Evolutionary conservation across 805 yeast genomes (phyloP).

Genomic region (Cyberlindnera meyerae): DNA sequence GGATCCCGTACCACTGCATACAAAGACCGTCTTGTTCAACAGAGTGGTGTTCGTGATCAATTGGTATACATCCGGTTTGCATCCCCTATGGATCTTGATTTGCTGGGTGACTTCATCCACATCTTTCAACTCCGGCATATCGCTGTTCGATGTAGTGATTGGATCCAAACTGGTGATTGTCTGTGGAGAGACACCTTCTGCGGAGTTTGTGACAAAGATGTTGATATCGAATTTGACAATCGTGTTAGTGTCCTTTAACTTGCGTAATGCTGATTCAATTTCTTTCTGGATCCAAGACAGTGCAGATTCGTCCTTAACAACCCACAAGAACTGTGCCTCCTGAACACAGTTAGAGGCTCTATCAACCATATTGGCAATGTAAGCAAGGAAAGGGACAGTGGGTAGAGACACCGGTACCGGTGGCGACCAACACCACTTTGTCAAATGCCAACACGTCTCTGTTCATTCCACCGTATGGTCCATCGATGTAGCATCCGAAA

Average conservation of each 20-base stretch:
- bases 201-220: slow-evolving; percentile 29
- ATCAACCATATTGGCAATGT: slow-evolving; percentile 15
- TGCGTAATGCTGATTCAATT: slow-evolving; percentile 12
- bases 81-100: slow-evolving; percentile 7
- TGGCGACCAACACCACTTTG: slow-evolving; percentile 35
- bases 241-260: background rate
- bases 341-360: slow-evolving; percentile 18
- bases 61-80: slow-evolving; percentile 15
- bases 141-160: background rate
- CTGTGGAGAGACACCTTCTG: slow-evolving; percentile 9
- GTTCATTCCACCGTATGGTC: slow-evolving; percentile 52
- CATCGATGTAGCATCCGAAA: slow-evolving; percentile 41
- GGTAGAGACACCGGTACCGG: slow-evolving; percentile 52
- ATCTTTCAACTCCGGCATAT: background rate
- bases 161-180: too few species aligned
- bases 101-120: background rate
- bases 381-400: slow-evolving; percentile 39
- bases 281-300: slow-evolving; percentile 39
- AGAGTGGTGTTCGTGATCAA: slow-evolving; percentile 3
- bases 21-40: slow-evolving; percentile 33
- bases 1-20: slow-evolving; percentile 42
- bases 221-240: slow-evolving; percentile 13
- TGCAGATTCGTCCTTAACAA: slow-evolving; percentile 31
- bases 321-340: slow-evolving; percentile 41
- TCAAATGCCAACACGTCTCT: slow-evolving; percentile 44